Conservation (phyloP, 768 basidiomycete genomes). For the Hydnomerulius pinastri region DNA sequence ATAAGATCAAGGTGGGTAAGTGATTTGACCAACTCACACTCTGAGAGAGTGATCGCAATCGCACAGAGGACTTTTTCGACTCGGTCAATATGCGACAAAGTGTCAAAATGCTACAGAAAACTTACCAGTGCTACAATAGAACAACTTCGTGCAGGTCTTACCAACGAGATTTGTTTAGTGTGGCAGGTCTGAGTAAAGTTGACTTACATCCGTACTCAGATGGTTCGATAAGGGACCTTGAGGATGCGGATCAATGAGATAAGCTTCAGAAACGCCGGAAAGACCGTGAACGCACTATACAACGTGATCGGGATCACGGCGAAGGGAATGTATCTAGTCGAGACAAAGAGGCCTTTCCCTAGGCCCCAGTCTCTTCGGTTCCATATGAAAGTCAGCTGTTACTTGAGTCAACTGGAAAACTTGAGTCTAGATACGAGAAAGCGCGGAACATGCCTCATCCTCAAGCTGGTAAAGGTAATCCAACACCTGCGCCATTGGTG, state of each 20-base stretch:
- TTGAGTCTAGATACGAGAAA: neutral
- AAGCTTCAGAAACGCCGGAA: neutral
- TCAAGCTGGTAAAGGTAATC: neutral
- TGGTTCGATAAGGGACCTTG: neutral
- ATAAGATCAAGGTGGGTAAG: neutral
- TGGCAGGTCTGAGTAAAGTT: neutral
- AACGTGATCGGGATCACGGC: neutral
- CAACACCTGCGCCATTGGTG: neutral
- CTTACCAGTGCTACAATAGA: neutral
- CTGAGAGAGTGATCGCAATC: neutral
- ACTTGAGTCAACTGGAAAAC: neutral
- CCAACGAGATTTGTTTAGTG: neutral
- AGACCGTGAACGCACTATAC: neutral
- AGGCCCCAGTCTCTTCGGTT: neutral
- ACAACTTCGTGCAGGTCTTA: neutral
- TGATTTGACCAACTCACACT: neutral
- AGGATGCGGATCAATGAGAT: neutral
- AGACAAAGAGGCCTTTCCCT: neutral
- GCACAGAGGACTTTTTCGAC: neutral
- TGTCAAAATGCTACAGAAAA: neutral
- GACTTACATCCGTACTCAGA: neutral
- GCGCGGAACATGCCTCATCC: neutral
- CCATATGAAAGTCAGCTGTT: neutral
- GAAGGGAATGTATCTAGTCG: neutral
- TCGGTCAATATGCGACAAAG: neutral